Evolutionary conservation across 2,329 filamentous ascomycete genomes (phyloP), one percentile per base, ranked within the genome.

Genomic region (Colletotrichum sojae): DNA sequence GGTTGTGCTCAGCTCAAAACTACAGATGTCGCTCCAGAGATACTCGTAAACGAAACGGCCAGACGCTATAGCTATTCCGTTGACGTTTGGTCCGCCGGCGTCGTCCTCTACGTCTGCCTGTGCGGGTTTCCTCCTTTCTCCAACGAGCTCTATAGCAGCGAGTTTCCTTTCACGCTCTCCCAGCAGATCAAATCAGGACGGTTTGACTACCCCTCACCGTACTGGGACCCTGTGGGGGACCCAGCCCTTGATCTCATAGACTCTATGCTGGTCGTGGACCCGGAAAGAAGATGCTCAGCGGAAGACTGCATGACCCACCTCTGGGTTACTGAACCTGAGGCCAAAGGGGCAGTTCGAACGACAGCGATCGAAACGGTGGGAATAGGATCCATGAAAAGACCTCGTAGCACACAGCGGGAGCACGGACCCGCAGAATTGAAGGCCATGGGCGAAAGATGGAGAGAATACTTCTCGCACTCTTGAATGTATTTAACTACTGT

Each of bases 101-200:
- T 99, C 2, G 95, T 98, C 5, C 86, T 99, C 22, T 99, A 98
- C 81, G 98, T 98, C 74, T 98, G 94, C 77, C 88, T 98, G 4
- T 98, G 95, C 78, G 96, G 95, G 36, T 98, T 98, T 76, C 95
- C 95, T 4, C 95, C 96, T 0, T 99, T 98, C 81, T 97, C 94
- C 0, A 96, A 98, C 76, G 96, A 99, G 81, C 89, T 98, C 0
- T 93, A 91, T 81, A 90, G 90, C 2, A 82, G 82, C 39, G 91
- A 97, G 56, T 95, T 95, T 73, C 96, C 95, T 2, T 98, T 93
- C 77, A 93, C 88, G 0, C 85, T 98, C 51, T 92, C 92, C 2
- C 91, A 97, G 74, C 95, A 98, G 82, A 98, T 97, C 81, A 95
- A 92, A 79, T 88, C 89, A 79, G 96, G 93, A 15, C 88, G 90